Conservation (phyloP, 73 alveolate genomes). For the Loxodes magnus region DNA sequence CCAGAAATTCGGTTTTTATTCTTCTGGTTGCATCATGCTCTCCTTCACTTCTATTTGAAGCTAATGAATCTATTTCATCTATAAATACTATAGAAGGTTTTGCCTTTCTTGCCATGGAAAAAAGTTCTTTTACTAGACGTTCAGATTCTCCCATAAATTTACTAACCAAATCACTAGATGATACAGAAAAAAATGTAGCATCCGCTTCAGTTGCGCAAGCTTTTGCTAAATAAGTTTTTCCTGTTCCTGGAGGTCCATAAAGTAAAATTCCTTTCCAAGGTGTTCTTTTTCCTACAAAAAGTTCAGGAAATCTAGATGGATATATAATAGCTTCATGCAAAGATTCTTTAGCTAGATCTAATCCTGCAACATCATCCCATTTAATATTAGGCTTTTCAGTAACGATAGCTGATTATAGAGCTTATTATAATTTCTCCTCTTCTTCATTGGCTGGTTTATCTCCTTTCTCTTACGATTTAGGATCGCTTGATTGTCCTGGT, state of each 20-base stretch:
- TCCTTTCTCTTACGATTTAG: too few species aligned
- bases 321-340: conserved; percentile 93
- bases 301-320: conserved; percentile 95
- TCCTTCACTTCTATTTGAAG: conserved; percentile 88
- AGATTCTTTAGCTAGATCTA: conserved; percentile 85
- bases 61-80: conserved; percentile 94
- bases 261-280: conserved; percentile 97
- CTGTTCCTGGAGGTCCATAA: conserved; percentile 99
- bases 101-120: conserved; percentile 92
- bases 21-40: conserved; percentile 95
- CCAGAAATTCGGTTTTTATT: conserved; percentile 93
- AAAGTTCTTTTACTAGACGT: conserved; percentile 67
- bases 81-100: conserved; percentile 95
- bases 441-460: too few species aligned
- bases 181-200: conserved; percentile 76
- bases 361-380: conserved; percentile 93
- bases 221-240: conserved; percentile 94
- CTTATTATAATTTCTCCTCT: too few species aligned
- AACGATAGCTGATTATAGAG: conserved; percentile 63
- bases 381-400: conserved; percentile 93
- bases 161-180: conserved; percentile 54
- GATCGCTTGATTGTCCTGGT: too few species aligned
- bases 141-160: conserved; percentile 86
- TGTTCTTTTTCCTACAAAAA: conserved; percentile 82
- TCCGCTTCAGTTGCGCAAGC: conserved; percentile 99